A percentile compares a stretch with the other conserved stretches of the same genome.
Conservation (phyloP, 83 land plant genomes). For the Picea engelmannii region DNA sequence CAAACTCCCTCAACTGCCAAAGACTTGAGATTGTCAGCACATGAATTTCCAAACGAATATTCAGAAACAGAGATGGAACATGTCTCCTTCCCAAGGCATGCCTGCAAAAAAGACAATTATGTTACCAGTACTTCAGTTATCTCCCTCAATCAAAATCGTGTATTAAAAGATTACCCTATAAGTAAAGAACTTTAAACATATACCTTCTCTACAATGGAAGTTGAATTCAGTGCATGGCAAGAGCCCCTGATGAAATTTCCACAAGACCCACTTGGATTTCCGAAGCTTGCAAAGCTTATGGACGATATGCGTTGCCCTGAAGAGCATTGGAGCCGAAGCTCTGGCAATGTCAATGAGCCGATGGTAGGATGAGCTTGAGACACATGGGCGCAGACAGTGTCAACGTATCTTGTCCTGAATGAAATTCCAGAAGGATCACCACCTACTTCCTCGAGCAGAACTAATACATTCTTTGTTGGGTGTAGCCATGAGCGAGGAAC, state of each 20-base stretch:
- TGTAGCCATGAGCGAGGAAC: no score
- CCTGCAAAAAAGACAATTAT: constrained; percentile 11
- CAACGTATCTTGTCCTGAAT: constrained; percentile 40
- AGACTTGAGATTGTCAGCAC: background rate
- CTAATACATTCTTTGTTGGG: no score
- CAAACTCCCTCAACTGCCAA: constrained; percentile 34
- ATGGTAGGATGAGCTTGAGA: background rate
- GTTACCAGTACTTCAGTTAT: no score
- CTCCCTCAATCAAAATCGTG: no score
- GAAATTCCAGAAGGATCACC: constrained; percentile 44
- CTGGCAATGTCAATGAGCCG: constrained; percentile 9
- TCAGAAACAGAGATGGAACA: constrained; percentile 27
- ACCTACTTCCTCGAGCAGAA: constrained; percentile 68
- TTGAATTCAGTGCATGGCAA: background rate
- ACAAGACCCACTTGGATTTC: constrained; percentile 29
- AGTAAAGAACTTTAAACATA: no score
- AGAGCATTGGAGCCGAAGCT: constrained; percentile 24
- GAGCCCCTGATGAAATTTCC: constrained; percentile 17
- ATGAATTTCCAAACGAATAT: constrained; percentile 6
- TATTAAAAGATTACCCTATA: no score
- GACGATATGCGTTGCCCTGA: constrained; percentile 14
- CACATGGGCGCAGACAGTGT: constrained; percentile 21
- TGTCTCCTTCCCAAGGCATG: constrained; percentile 19
- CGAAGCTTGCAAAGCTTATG: constrained; percentile 51
- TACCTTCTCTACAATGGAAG: constrained; percentile 11